Evolutionary conservation across 371 early-diverging fungal genomes (phyloP).

Genomic region (Mortierella sp.): DNA sequence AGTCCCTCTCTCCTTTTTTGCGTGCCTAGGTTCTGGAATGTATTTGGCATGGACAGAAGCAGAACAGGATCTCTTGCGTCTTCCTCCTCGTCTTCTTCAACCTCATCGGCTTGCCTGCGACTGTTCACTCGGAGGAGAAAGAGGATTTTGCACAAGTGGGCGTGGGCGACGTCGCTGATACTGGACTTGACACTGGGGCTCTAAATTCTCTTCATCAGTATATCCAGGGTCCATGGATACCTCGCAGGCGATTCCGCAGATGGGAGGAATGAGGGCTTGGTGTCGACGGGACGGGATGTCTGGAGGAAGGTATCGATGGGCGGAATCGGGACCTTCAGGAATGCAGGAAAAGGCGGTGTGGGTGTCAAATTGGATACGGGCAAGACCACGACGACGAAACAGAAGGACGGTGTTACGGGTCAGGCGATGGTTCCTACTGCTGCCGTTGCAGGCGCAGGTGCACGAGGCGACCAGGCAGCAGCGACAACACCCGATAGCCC

Average conservation of each 20-base stretch:
- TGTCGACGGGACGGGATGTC: background rate
- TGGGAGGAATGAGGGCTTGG: background rate
- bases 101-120: background rate
- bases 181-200: background rate
- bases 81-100: background rate
- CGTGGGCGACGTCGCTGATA: background rate
- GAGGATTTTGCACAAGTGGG: conserved; percentile 1
- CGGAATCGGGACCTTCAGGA: background rate
- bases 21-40: background rate
- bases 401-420: background rate
- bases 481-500: background rate
- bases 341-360: background rate
- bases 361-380: background rate
- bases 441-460: background rate
- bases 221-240: background rate
- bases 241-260: background rate
- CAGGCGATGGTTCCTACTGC: background rate
- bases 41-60: background rate
- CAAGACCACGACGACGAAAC: background rate
- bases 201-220: background rate
- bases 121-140: background rate
- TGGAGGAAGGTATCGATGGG: background rate
- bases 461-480: background rate
- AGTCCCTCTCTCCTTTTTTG: background rate
- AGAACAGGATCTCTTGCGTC: background rate